Base-by-base conservation (phyloP, 1,284 basidiomycete species). In the Trametes polyzona region DNA sequence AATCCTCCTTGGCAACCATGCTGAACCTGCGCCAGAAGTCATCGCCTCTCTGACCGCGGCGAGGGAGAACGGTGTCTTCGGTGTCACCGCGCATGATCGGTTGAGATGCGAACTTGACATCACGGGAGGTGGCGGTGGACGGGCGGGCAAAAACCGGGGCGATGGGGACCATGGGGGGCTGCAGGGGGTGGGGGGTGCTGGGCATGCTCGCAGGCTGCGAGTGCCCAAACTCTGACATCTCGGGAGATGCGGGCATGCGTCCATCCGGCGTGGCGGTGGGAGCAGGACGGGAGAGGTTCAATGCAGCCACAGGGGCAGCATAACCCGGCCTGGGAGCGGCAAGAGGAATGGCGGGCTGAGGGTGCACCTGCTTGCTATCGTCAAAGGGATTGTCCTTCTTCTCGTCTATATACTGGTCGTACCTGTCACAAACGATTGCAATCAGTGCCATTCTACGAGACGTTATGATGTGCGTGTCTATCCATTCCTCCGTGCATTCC, bases 11-110 rank as follows among this genome's bases (percentile, higher is more conserved):
- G 8, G 83, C 89, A 60, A 93, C 83, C 78, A 92, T 91, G 59
- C 87, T 90, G 73, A 93, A 93, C 42, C 91, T 78, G 55, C 88
- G 78, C 90, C 90, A 93, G 73, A 93, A 93, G 65, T 92, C 87
- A 65, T 93, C 90, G 1, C 89, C 88, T 53, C 79, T 83, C 64
- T 88, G 83, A 2, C 88, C 87, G 29, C 85, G 77, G 43, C 76
- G 78, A 2, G 87, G 84, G 17, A 91, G 70, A 1, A 89, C 70
- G 1, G 83, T 81, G 44, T 87, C 89, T 71, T 92, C 91, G 2
- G 76, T 76, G 42, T 86, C 78, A 2, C 86, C 82, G 21, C 90
- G 82, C 67, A 92, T 80, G 68, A 91, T 90, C 6, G 80, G 74
- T 50, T 70, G 74, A 21, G 76, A 68, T 7, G 73, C 74, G 64